Conservation (phyloP, 768 basidiomycete species). For the Ramaria sp. region DNA sequence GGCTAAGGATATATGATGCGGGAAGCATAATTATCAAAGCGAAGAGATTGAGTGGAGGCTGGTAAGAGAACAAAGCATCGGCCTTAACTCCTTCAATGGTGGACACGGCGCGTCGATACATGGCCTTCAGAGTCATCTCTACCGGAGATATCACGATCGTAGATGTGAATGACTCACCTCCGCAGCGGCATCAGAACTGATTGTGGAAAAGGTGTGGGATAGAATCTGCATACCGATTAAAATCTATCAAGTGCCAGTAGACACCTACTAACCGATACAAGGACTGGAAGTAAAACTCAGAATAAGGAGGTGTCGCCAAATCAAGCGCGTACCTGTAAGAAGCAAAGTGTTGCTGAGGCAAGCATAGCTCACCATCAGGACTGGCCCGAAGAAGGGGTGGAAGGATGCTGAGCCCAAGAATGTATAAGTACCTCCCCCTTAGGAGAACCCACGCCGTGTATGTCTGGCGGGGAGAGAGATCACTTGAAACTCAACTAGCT, state of each 20-base stretch:
- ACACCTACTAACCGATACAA: constrained; percentile 57
- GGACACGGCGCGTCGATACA: constrained; percentile 89
- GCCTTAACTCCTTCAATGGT: constrained; percentile 94
- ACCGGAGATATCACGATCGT: neutral
- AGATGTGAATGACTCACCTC: constrained; percentile 42
- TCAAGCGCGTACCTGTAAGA: constrained; percentile 56
- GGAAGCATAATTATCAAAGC: constrained; percentile 85
- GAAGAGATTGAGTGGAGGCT: constrained; percentile 84
- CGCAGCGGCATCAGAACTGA: constrained; percentile 87
- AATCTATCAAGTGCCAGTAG: neutral
- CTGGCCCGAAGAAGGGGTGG: constrained; percentile 80
- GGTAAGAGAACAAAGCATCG: constrained; percentile 88
- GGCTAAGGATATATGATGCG: constrained; percentile 71
- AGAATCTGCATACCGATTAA: constrained; percentile 51
- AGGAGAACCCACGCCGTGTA: too few species aligned
- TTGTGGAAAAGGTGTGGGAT: constrained; percentile 89
- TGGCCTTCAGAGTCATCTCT: constrained; percentile 43
- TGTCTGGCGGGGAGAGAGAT: too few species aligned
- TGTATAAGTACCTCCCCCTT: neutral
- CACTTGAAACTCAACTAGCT: constrained; percentile 45
- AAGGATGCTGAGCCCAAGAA: constrained; percentile 43
- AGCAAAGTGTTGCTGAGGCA: constrained; percentile 88
- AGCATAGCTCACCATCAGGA: constrained; percentile 86
- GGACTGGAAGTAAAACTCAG: constrained; percentile 31
- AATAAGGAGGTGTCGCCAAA: neutral